Percentiles rank a stretch among this genome's conserved stretches.
These are phyloP conservation scores for Phytophthora sansomeana DNA, from an alignment of 352 stramenopile genomes.

Conservation along the genomic window DNA sequence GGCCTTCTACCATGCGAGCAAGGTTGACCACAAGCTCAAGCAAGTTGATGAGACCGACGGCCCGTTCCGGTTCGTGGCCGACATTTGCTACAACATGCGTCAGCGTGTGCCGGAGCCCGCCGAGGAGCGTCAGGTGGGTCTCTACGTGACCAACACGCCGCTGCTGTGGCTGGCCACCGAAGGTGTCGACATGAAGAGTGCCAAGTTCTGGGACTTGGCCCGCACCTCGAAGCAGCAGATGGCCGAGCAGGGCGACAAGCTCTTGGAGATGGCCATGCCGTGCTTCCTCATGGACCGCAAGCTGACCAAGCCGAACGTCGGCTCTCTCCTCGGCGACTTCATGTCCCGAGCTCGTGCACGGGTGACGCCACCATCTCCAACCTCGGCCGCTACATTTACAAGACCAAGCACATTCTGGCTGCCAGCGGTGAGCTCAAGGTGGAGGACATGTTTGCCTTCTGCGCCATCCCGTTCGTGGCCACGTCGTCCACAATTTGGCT, in stretches of 20 bases:
- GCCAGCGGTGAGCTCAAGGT: slow-evolving; percentile 42
- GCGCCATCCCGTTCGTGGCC: slow-evolving; percentile 59
- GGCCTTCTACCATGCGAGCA: slow-evolving; percentile 57
- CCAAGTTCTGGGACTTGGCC: slow-evolving; percentile 66
- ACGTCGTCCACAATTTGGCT: slow-evolving; percentile 61
- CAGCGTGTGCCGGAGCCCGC: slow-evolving; percentile 27
- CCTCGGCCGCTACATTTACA: slow-evolving; percentile 44
- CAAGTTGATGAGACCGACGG: slow-evolving; percentile 21
- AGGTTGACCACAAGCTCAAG: slow-evolving; percentile 43
- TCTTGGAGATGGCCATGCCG: slow-evolving; percentile 59
- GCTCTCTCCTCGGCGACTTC: slow-evolving; percentile 34
- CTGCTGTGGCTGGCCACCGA: slow-evolving; percentile 55
- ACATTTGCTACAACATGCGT: slow-evolving; percentile 66
- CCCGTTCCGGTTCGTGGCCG: slow-evolving; percentile 49
- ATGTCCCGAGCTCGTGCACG: slow-evolving; percentile 43
- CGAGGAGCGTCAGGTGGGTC: slow-evolving; percentile 47
- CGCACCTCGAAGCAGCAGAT: slow-evolving; percentile 47
- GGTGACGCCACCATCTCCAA: slow-evolving; percentile 59
- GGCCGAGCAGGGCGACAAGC: slow-evolving; percentile 28
- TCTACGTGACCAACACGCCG: slow-evolving; percentile 58
- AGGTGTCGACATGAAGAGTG: slow-evolving; percentile 49
- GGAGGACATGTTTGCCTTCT: slow-evolving; percentile 63
- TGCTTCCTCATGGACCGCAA: slow-evolving; percentile 45
- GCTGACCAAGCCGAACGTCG: slow-evolving; percentile 35
- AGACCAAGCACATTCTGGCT: slow-evolving; percentile 41